Base-by-base conservation (phyloP, 2,329 filamentous ascomycete species). In the Trichoderma sp. region DNA sequence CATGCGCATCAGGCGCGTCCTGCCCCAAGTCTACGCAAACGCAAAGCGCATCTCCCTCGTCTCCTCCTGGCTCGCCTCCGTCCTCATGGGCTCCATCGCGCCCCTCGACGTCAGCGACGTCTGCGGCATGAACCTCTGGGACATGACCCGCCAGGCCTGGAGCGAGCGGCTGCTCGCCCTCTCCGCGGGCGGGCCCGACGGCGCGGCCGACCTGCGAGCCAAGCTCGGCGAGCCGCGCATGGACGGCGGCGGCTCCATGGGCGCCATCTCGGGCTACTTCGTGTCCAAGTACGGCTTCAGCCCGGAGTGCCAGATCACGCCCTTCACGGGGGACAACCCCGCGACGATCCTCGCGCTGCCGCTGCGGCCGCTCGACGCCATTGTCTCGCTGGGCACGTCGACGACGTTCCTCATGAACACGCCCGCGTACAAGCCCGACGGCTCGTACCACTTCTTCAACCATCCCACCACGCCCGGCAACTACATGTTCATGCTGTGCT, bases 401-500 rank as follows among this genome's bases (percentile, higher is more conserved):
- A 97, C 94, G 1, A 99, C 95, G 3, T 97, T 98, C 82, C 86
- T 99, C 67, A 98, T 98, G 94, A 93, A 91, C 73, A 98, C 95
- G 5, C 88, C 92, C n/a, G 84, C 86, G 72, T 98, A 97, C 83
- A 89, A 89, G 75, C 92, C 95, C 2, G 90, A 97, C 74, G 91
- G 92, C 3, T 87, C 90, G 7, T 97, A 97, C 74, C 95, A 99
- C 81, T 97, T 98, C 83, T 96, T 98, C 86, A 97, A 97, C 81
- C 93, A 98, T 78, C 95, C 95, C 1, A 95, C 93, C 51, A 96
- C 92, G 0, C 81, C 88, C 0, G 92, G 91, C 1, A 85, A 97
- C 67, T 97, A 96, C 84, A 98, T 99, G 95, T 98, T 99, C 79
- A 99, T 99, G 95, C 87, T 99, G 43, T 99, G 95, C 83, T 99